Evolutionary conservation across 495 filamentous ascomycete genomes (phyloP), one percentile per base, ranked within the genome.

Genomic region (Aspergillus baeticus): DNA sequence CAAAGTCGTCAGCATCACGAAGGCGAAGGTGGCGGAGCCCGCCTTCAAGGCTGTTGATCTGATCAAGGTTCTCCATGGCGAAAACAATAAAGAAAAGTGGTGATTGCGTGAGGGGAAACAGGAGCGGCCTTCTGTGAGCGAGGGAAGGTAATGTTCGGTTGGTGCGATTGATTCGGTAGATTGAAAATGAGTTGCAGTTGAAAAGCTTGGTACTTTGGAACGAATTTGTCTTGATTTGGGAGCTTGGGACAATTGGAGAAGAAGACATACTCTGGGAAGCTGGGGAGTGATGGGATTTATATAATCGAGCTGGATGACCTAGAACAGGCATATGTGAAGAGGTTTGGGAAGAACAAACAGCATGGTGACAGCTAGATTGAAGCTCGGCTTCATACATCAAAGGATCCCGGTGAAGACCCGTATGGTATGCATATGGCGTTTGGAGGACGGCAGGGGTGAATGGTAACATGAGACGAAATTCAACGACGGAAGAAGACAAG

Each of bases 1-100:
- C 52, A 18, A 65, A 17, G 29, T 70, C 57, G 59, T 70, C 57
- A 64, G 64, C 51, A 52, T 50, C 51, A 34, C 59, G 63, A 45
- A 62, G 10, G 10, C 58, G 55, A 54, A 66, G 60, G 46, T 66
- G 64, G 53, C 63, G 62, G 35, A 67, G 62, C 20, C 63, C 66
- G 37, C 57, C 62, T n/a, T 41, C 17, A 39, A 66, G 63, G 17
- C 57, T 58, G 53, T 66, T 52, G 34, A 64, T 61, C 10, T 54
- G 18, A 29, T 61, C 51, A 26, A 61, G 38, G 23, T 61, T 58
- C 41, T 67, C 64, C 62, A 65, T 65, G 36, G 18, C 61, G 48
- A 53, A 31, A 17, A 41, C 11, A 36, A 21, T 18, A 11, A 49
- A 33, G 44, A 31, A n/a, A 36, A 34, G 22, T 29, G 29, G 20